Evolutionary conservation across 1,284 basidiomycete genomes (phyloP).

Genomic region (Taiwanofungus camphoratus): DNA sequence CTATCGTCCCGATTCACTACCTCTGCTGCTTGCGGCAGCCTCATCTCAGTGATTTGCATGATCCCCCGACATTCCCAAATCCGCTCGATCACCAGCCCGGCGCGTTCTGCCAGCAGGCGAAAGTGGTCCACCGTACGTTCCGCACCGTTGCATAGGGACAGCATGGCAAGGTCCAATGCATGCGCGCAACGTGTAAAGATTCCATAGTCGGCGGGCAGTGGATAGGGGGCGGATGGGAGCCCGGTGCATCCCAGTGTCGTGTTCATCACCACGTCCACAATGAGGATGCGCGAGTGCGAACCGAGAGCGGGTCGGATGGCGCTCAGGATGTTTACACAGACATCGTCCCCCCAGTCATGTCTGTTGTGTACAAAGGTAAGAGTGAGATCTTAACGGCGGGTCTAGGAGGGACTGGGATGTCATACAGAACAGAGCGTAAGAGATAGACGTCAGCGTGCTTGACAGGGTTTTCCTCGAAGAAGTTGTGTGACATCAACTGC

Average conservation of each 20-base stretch:
- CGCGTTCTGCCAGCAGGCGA: neutral
- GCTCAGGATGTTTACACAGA: constrained; percentile 7
- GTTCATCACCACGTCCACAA: constrained; percentile 6
- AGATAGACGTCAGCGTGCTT: constrained; percentile 22
- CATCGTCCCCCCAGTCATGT: constrained; percentile 15
- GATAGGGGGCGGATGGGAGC: constrained; percentile 4
- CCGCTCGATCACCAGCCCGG: neutral
- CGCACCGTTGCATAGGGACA: constrained; percentile 2
- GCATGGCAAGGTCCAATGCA: constrained; percentile 2
- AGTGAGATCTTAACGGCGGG: no score
- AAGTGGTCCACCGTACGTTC: constrained; percentile 3
- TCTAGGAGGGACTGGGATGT: no score
- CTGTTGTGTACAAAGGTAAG: neutral
- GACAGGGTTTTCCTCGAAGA: constrained; percentile 26
- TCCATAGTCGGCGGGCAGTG: no score
- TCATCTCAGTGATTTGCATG: constrained; percentile 1
- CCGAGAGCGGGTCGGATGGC: no score
- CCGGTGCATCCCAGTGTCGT: constrained; percentile 2
- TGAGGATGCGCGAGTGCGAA: constrained; percentile 5
- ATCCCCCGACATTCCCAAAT: constrained; percentile 3
- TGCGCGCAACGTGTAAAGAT: constrained; percentile 2
- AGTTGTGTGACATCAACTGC: constrained; percentile 21
- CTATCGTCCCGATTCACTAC: no score
- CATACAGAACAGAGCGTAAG: constrained; percentile 20
- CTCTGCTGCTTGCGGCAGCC: no score